Percentiles rank a stretch among this genome's conserved stretches.
Conservation (phyloP, 2,329 filamentous ascomycete genomes). For the Cladosporium austrohemisphaericum region DNA sequence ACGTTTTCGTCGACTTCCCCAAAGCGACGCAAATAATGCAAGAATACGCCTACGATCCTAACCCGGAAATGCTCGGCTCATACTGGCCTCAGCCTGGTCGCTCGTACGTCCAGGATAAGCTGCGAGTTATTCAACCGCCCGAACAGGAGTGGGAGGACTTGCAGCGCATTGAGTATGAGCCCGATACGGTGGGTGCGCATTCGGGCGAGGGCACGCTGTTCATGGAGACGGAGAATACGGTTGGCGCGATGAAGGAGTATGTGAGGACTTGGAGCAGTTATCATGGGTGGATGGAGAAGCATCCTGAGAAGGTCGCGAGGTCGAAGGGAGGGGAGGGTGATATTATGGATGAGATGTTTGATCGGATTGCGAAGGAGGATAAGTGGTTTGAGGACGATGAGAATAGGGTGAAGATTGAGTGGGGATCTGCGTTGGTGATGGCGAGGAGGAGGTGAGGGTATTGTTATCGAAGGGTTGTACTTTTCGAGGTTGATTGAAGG, state of each 20-base stretch:
- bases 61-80: conserved; percentile 49
- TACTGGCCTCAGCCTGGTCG: conserved; percentile 63
- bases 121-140: conserved; percentile 53
- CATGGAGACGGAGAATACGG: conserved; percentile 51
- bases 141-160: conserved; percentile 51
- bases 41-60: conserved; percentile 51
- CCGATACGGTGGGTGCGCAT: conserved; percentile 41
- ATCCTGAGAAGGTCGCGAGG: conserved; percentile 49
- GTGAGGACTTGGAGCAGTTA: conserved; percentile 59
- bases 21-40: conserved; percentile 53
- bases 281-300: conserved; percentile 55
- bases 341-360: conserved; percentile 60
- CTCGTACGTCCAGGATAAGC: conserved; percentile 50
- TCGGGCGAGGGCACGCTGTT: conserved; percentile 45
- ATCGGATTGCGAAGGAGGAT: conserved; percentile 54
- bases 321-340: conserved; percentile 57
- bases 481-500: too few relatives aligned
- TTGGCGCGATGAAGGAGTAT: conserved; percentile 60
- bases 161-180: conserved; percentile 55
- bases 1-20: conserved; percentile 54
- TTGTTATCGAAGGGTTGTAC: neutral
- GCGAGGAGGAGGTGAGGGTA: conserved; percentile 36
- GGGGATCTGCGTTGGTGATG: conserved; percentile 59
- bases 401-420: conserved; percentile 55
- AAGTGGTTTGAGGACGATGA: conserved; percentile 48